Evolutionary conservation across 805 yeast genomes (phyloP).

Genomic region (Candida odintsovae): DNA sequence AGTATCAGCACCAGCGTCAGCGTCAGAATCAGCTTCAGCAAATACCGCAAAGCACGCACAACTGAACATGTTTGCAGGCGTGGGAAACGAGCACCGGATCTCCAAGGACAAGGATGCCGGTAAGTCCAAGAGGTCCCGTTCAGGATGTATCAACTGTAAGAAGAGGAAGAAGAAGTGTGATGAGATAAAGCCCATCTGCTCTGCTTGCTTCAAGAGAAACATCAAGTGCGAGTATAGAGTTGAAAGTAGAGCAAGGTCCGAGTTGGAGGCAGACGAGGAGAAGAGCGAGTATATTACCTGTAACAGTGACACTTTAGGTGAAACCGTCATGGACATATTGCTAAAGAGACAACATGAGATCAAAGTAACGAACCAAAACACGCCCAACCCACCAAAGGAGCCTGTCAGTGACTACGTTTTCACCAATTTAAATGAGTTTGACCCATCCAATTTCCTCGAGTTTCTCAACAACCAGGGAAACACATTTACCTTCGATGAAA

Average conservation of each 20-base stretch:
- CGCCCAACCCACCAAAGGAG: not conserved
- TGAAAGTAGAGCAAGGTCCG: conserved; percentile 10
- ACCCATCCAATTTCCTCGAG: not conserved
- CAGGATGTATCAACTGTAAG: conserved; percentile 37
- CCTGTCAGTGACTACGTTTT: not conserved
- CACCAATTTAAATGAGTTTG: conserved; percentile 10
- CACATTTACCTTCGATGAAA: conserved; percentile 5
- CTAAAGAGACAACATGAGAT: not conserved
- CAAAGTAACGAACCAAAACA: not conserved
- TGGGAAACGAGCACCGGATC: not conserved
- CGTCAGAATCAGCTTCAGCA: not conserved
- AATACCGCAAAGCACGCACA: not conserved
- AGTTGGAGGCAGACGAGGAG: not conserved
- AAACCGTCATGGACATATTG: conserved; percentile 6
- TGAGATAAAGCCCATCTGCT: conserved; percentile 40
- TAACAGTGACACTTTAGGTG: conserved; percentile 4
- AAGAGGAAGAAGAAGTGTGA: conserved; percentile 46
- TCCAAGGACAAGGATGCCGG: not conserved
- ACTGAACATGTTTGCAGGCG: not conserved
- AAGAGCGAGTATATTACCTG: conserved; percentile 8
- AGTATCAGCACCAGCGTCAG: too few species aligned
- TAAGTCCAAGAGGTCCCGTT: conserved; percentile 23
- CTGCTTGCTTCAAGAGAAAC: conserved; percentile 31
- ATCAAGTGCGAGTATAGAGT: conserved; percentile 23
- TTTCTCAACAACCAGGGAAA: not conserved